A percentile compares a stretch with the other conserved stretches of the same genome.
phyloP scores from a whole-genome alignment of 768 basidiomycete genomes.

The Calocybe cyanea region DNA sequence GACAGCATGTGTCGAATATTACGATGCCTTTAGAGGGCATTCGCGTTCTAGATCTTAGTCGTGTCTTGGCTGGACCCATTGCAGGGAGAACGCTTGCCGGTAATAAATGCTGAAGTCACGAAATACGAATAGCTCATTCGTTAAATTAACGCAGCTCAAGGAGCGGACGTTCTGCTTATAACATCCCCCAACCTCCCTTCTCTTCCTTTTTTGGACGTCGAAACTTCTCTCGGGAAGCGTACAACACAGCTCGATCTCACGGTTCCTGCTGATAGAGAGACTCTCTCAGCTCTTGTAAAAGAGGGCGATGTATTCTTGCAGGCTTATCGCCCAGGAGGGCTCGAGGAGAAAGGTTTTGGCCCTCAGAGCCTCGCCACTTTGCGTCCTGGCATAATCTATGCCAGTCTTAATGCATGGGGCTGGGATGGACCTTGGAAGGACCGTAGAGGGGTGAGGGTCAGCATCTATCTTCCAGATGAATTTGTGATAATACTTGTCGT shows the following conservation, averaged over 20 bases:
- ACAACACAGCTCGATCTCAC: constrained; percentile 58
- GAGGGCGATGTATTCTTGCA: constrained; percentile 59
- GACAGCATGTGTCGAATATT: constrained; percentile 11
- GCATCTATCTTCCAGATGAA: background rate
- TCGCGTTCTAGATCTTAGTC: constrained; percentile 53
- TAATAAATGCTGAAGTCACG: constrained; percentile 12
- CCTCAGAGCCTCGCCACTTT: constrained; percentile 32
- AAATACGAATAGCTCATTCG: background rate
- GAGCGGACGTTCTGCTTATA: constrained; percentile 53
- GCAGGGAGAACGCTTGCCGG: constrained; percentile 57
- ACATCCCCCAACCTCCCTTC: constrained; percentile 54
- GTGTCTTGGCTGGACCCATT: constrained; percentile 57
- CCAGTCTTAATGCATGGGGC: constrained; percentile 53
- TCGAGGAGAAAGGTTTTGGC: constrained; percentile 47
- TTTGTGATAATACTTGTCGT: background rate
- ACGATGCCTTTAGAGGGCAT: constrained; percentile 43
- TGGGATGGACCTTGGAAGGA: constrained; percentile 56
- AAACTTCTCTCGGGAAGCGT: constrained; percentile 61
- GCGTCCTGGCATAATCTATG: constrained; percentile 47
- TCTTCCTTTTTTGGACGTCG: constrained; percentile 47
- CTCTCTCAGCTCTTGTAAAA: constrained; percentile 31
- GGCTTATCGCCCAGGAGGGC: constrained; percentile 51
- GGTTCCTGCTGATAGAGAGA: constrained; percentile 23
- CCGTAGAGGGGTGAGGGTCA: constrained; percentile 43
- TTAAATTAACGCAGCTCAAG: constrained; percentile 36